Conservation (phyloP, 2,329 filamentous ascomycete genomes). For the Nigrospora oryzae region DNA sequence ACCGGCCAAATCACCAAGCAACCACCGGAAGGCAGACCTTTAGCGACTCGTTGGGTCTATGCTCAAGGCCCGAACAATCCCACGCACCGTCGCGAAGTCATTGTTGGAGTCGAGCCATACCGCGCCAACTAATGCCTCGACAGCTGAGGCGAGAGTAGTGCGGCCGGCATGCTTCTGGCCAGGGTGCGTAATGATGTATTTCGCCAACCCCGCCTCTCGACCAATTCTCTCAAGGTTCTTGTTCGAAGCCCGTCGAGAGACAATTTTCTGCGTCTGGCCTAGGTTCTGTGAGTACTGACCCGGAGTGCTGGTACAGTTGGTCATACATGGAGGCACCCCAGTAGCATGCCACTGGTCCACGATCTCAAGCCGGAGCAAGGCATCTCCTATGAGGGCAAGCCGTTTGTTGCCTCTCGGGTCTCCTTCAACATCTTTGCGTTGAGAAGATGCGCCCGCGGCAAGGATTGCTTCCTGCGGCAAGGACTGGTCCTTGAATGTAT, state of each 20-base stretch:
- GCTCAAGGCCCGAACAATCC: background rate
- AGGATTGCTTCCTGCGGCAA: background rate
- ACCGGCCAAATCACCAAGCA: background rate
- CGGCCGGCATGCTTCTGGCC: background rate
- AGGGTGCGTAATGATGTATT: background rate
- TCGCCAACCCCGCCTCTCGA: background rate
- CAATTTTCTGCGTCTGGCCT: background rate
- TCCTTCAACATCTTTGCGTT: background rate
- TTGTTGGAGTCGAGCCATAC: background rate
- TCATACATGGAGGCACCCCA: background rate
- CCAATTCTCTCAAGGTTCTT: background rate
- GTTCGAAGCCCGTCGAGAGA: background rate
- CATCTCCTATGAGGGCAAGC: background rate
- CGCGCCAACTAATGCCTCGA: background rate
- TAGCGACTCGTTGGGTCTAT: background rate
- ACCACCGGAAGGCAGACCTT: background rate
- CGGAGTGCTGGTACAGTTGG: background rate
- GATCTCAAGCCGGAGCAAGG: background rate
- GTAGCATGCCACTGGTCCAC: background rate
- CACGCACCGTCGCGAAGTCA: background rate
- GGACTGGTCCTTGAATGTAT: background rate
- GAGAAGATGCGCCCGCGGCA: background rate
- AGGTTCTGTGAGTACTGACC: background rate
- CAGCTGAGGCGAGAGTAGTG: background rate
- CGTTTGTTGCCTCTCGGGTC: background rate